Percentiles rank a stretch among this genome's conserved stretches.
Evolutionary conservation across 2,329 filamentous ascomycete genomes (phyloP).

Genomic region (Penicillium corylophilum): DNA sequence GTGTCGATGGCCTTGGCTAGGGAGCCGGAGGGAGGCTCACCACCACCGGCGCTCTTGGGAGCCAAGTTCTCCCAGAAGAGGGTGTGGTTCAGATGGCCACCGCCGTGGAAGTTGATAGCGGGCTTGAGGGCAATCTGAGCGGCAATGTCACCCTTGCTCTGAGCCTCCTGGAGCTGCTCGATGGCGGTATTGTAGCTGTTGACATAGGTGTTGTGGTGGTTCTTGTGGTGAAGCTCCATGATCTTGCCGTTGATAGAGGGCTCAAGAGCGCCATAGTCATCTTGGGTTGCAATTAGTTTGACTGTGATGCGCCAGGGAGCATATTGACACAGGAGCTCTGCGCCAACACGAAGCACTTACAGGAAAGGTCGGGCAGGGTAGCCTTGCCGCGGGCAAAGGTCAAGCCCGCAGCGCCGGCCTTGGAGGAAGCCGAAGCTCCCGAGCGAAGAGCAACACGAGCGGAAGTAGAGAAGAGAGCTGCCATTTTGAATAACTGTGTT

Average conservation of each 20-base stretch:
- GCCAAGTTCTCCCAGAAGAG: slow-evolving; percentile 69
- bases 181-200: slow-evolving; percentile 80
- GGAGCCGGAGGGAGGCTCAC: slow-evolving; percentile 60
- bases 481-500: slow-evolving; percentile 55
- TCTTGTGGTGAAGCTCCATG: slow-evolving; percentile 94
- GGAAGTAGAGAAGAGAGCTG: slow-evolving; percentile 71
- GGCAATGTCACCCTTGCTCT: slow-evolving; percentile 54
- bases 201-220: slow-evolving; percentile 93
- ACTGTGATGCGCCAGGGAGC: neutral
- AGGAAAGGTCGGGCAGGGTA: slow-evolving; percentile 84
- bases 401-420: slow-evolving; percentile 65
- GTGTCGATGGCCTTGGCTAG: slow-evolving; percentile 59
- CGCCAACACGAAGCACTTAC: slow-evolving; percentile 47
- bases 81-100: slow-evolving; percentile 63
- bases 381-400: slow-evolving; percentile 84
- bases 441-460: slow-evolving; percentile 71
- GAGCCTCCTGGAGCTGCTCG: slow-evolving; percentile 65
- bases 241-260: slow-evolving; percentile 79
- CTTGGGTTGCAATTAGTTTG: slow-evolving; percentile 46
- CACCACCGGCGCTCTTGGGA: slow-evolving; percentile 61
- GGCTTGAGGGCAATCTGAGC: slow-evolving; percentile 60
- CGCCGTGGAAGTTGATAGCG: slow-evolving; percentile 64
- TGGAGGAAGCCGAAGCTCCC: slow-evolving; percentile 54
- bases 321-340: neutral
- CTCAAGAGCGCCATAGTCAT: slow-evolving; percentile 96